phyloP scores from a whole-genome alignment of 768 basidiomycete species.

The Lentinus tigrinus region DNA sequence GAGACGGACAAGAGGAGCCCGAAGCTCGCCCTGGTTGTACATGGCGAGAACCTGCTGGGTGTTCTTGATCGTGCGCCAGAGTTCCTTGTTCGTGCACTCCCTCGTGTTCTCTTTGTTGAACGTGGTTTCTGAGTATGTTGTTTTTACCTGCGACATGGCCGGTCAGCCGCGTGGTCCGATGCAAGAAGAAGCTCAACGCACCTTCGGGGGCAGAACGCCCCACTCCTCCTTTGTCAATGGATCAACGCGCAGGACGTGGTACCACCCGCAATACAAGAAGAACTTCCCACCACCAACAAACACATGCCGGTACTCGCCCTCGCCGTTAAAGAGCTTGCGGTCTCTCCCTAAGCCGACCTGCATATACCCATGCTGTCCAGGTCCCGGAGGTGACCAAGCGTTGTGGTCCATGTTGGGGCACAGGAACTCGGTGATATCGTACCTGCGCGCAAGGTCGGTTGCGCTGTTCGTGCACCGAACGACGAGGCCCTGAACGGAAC shows the following conservation, averaged over 20 bases:
- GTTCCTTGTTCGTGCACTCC: constrained; percentile 17
- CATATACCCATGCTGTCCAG: constrained; percentile 54
- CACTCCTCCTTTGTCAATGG: constrained; percentile 47
- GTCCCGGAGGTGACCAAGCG: constrained; percentile 50
- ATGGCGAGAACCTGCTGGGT: constrained; percentile 36
- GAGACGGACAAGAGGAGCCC: constrained; percentile 49
- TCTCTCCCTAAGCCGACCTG: constrained; percentile 53
- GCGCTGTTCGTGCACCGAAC: constrained; percentile 18
- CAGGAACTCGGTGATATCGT: constrained; percentile 40
- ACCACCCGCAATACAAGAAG: constrained; percentile 48
- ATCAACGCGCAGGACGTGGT: constrained; percentile 39
- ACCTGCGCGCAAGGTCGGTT: constrained; percentile 31
- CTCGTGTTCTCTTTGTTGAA: constrained; percentile 35
- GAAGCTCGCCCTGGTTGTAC: constrained; percentile 44
- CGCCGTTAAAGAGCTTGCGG: constrained; percentile 36
- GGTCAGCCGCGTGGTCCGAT: neutral
- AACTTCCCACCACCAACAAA: constrained; percentile 44
- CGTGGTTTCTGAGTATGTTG: constrained; percentile 37
- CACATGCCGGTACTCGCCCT: constrained; percentile 40
- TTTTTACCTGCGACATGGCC: constrained; percentile 9
- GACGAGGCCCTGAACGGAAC: constrained; percentile 32
- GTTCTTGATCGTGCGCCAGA: constrained; percentile 19
- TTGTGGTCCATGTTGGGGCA: constrained; percentile 53
- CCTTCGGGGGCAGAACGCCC: constrained; percentile 39
- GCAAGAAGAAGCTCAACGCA: constrained; percentile 21